Conservation (phyloP, 495 filamentous ascomycete genomes). For the Penicillium daleae region DNA sequence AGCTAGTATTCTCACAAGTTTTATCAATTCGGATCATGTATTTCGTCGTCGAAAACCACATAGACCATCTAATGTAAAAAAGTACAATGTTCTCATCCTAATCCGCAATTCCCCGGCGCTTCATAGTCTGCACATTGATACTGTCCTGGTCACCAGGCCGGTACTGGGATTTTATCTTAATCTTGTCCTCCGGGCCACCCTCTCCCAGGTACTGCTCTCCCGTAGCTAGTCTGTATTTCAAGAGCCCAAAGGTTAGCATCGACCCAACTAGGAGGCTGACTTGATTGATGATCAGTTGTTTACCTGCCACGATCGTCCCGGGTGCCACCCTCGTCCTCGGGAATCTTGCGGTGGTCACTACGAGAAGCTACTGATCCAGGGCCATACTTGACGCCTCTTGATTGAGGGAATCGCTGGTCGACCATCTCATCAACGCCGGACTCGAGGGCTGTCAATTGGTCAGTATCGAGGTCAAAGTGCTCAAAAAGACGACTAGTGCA, state of each 20-base stretch:
- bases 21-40: not conserved
- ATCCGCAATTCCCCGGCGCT: slow-evolving; percentile 28
- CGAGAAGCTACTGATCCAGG: slow-evolving; percentile 50
- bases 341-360: slow-evolving; percentile 56
- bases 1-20: not conserved
- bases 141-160: slow-evolving; percentile 51
- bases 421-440: slow-evolving; percentile 57
- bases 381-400: slow-evolving; percentile 49
- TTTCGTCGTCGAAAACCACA: slow-evolving; percentile 8
- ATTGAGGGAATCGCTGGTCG: slow-evolving; percentile 45
- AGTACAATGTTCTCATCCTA: slow-evolving; percentile 11
- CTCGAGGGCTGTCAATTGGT: slow-evolving; percentile 45
- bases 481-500: slow-evolving; percentile 7
- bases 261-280: not conserved
- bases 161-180: slow-evolving; percentile 37
- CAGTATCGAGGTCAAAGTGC: not conserved
- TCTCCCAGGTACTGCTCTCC: slow-evolving; percentile 54
- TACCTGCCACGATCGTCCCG: slow-evolving; percentile 50
- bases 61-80: slow-evolving; percentile 12
- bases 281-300: slow-evolving; percentile 9
- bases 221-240: slow-evolving; percentile 38
- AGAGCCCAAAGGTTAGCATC: slow-evolving; percentile 7
- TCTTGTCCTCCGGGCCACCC: slow-evolving; percentile 57
- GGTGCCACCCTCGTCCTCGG: slow-evolving; percentile 54
- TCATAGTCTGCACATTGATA: slow-evolving; percentile 35